A percentile compares a stretch with the other conserved stretches of the same genome.
phyloP scores from a whole-genome alignment of 148 eudicot genomes.

The Arctostaphylos glauca region DNA sequence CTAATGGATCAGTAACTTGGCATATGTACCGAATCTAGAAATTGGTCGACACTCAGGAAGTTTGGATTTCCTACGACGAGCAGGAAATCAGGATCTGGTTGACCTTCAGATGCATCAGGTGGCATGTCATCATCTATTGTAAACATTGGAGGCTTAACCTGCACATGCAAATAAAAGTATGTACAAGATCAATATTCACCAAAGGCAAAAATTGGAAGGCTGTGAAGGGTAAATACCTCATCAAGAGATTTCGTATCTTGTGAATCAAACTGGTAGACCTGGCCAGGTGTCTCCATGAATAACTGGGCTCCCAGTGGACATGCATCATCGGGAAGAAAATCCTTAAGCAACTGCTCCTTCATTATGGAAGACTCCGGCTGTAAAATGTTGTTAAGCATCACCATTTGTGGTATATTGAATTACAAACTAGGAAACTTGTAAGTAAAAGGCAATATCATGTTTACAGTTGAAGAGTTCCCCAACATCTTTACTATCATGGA shows the following conservation, averaged over 20 bases:
- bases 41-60: slow-evolving; percentile 54
- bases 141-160: slow-evolving; percentile 34
- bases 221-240: slow-evolving; percentile 32
- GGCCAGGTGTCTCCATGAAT: slow-evolving; percentile 35
- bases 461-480: slow-evolving; percentile 40
- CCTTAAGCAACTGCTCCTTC: slow-evolving; percentile 58
- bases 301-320: slow-evolving; percentile 53
- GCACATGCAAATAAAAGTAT: slow-evolving; percentile 11
- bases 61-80: slow-evolving; percentile 30
- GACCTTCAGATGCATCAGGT: slow-evolving; percentile 22
- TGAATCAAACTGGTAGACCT: slow-evolving; percentile 36
- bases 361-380: slow-evolving; percentile 42
- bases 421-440: background rate
- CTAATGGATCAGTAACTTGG: background rate
- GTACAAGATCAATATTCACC: background rate
- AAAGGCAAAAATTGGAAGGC: background rate
- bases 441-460: slow-evolving; percentile 7
- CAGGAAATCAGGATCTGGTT: slow-evolving; percentile 36
- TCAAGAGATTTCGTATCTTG: slow-evolving; percentile 33
- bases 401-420: background rate
- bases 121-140: slow-evolving; percentile 37
- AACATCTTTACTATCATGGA: slow-evolving; percentile 43
- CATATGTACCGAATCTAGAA: slow-evolving; percentile 52
- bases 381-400: slow-evolving; percentile 8
- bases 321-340: slow-evolving; percentile 57